These are phyloP conservation scores for Ophiosphaerella narmari DNA, from an alignment of 2,329 filamentous ascomycete genomes.

Conservation along the genomic window DNA sequence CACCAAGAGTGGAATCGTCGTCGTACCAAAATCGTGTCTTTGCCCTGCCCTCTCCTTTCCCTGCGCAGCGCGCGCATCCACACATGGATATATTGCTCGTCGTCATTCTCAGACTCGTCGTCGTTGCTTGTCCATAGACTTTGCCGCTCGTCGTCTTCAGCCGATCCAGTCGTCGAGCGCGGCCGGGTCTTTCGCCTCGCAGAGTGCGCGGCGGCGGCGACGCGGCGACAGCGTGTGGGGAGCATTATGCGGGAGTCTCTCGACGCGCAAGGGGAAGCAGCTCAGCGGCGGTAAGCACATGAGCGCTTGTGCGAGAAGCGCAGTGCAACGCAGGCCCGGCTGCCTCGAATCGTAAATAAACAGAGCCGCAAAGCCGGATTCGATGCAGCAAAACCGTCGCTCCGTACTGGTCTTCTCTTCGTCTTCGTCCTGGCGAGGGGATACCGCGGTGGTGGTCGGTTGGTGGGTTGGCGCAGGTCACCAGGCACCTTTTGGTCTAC, in stretches of 20 bases:
- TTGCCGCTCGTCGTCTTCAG: slow-evolving; percentile 17
- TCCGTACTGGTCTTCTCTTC: no score
- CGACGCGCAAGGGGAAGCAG: slow-evolving; percentile 43
- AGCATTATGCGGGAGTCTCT: slow-evolving; percentile 41
- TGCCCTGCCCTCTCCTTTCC: slow-evolving; percentile 19
- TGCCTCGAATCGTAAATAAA: no score
- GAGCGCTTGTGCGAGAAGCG: slow-evolving; percentile 38
- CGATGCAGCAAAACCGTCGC: slow-evolving; percentile 8
- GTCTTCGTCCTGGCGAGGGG: no score
- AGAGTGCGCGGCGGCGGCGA: slow-evolving; percentile 37
- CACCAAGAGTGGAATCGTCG: slow-evolving; percentile 32
- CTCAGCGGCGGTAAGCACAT: slow-evolving; percentile 44
- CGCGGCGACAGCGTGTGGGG: slow-evolving; percentile 40
- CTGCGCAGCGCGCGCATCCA: slow-evolving; percentile 28
- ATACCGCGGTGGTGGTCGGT: neutral
- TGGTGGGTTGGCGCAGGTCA: slow-evolving; percentile 20
- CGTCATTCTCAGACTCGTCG: slow-evolving; percentile 30
- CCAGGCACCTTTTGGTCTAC: slow-evolving; percentile 13
- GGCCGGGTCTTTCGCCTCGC: slow-evolving; percentile 42
- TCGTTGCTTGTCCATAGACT: neutral
- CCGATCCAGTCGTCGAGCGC: slow-evolving; percentile 41
- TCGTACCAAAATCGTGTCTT: slow-evolving; percentile 40
- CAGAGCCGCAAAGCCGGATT: no score
- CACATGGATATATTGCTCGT: neutral
- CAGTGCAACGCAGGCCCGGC: slow-evolving; percentile 2